Percentiles rank a stretch among this genome's conserved stretches.
phyloP scores from a whole-genome alignment of 805 yeast genomes.

The Candida saitoana region DNA sequence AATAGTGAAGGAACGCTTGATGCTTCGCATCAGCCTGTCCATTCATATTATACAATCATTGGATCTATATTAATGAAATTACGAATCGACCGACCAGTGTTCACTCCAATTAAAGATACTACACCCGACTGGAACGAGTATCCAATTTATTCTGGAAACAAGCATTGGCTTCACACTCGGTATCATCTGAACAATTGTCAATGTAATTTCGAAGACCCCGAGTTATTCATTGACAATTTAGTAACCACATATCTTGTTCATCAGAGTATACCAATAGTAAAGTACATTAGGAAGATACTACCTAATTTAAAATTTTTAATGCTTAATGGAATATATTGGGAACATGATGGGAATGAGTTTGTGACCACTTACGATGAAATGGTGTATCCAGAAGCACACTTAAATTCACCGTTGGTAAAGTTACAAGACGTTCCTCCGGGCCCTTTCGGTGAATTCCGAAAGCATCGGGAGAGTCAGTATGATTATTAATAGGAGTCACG shows the following conservation, averaged over 20 bases:
- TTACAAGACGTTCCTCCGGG: slow-evolving; percentile 9
- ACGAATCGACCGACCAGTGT: slow-evolving; percentile 34
- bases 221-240: slow-evolving; percentile 26
- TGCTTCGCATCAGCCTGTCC: no score
- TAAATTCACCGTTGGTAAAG: slow-evolving; percentile 9
- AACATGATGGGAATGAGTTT: slow-evolving; percentile 12
- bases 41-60: slow-evolving; percentile 27
- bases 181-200: slow-evolving; percentile 22
- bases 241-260: slow-evolving; percentile 32
- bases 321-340: slow-evolving; percentile 35
- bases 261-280: slow-evolving; percentile 29
- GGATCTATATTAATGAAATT: slow-evolving; percentile 32
- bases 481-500: neutral
- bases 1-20: no score
- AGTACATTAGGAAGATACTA: slow-evolving; percentile 21
- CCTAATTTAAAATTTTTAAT: slow-evolving; percentile 23
- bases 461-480: neutral
- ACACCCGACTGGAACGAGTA: slow-evolving; percentile 20
- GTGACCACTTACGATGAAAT: slow-evolving; percentile 25
- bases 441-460: slow-evolving; percentile 17
- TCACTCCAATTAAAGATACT: slow-evolving; percentile 28
- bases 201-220: slow-evolving; percentile 14
- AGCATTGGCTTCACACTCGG: slow-evolving; percentile 29
- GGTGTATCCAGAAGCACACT: slow-evolving; percentile 24
- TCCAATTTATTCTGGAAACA: slow-evolving; percentile 33